Evolutionary conservation across 345 rosid genomes (phyloP), one percentile per base, ranked within the genome.

Genomic region (Gossypium rotundifolium): DNA sequence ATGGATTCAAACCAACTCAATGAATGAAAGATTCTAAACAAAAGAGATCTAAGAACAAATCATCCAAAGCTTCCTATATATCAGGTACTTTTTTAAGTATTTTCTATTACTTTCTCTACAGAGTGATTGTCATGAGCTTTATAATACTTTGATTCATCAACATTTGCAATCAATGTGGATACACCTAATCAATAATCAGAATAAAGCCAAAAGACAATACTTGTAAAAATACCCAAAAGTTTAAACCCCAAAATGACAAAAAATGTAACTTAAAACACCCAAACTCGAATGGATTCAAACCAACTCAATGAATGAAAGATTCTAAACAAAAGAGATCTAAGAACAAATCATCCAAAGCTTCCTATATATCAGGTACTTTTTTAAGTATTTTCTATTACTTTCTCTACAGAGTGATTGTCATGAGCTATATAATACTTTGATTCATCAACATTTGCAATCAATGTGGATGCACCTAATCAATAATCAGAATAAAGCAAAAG

Each of bases 21-120:
- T 33, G 7, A 33, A 33, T 33, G 40, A 4, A 33, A 33, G 7
- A 33, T 33, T 33, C 40, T 5, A 33, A 33, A 33, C 40, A 45
- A 45, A 45, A 11, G 48, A 45, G 48, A 45, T 45, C 51, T 46
- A 22, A 12, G 42, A 58, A 6, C 16, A 60, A 27, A 12, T 25
- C 9, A 60, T 5, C 13, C 65, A 13, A 23, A 58, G 16, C 27
- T 29, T 18, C 4, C 23, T 20, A 20, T 4, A 3, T 4, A 20
- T 10, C 51, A 11, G 51, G 4, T 20, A 2, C 23, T 4, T 33
- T 33, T 33, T 8, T 11, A 45, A 45, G 12, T 45, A 10, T 10
- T 45, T 9, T 20, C 23, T 33, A 9, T 57, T 3, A 62, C 84
- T 69, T 85, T 7, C 20, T 52, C 9, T 7, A 52, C 57, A n/a